phyloP scores from a whole-genome alignment of 495 filamentous ascomycete species.

The Aspergillus hancockii region DNA sequence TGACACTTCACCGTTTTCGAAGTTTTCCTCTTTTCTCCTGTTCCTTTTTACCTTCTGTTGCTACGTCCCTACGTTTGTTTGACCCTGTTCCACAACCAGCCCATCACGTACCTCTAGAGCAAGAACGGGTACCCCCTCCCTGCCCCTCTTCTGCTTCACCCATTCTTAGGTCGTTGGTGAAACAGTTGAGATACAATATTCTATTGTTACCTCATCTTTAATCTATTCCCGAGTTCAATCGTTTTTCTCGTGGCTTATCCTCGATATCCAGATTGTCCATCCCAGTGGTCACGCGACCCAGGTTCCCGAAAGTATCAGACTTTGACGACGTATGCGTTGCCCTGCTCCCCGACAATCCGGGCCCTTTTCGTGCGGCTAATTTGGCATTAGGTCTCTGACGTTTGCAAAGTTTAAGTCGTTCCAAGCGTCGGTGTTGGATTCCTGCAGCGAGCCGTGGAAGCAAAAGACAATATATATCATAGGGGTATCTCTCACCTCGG shows the following conservation, averaged over 20 bases:
- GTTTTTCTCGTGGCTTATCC: not conserved
- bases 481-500: not conserved
- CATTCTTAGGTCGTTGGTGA: not conserved
- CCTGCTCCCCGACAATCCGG: not conserved
- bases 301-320: not conserved
- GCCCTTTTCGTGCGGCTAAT: not conserved
- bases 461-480: not conserved
- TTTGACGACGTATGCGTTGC: not conserved
- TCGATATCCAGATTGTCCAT: not conserved
- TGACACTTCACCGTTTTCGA: not conserved
- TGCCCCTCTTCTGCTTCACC: not conserved
- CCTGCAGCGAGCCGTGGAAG: not conserved
- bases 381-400: not conserved
- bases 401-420: not conserved
- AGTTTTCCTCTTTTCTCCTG: not conserved
- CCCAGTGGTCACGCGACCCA: constrained; percentile 2
- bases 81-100: not conserved
- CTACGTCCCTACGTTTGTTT: not conserved
- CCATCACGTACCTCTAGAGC: not conserved
- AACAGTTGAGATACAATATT: not conserved
- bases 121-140: not conserved
- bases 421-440: no score
- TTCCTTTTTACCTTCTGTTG: not conserved
- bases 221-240: not conserved
- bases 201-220: not conserved